phyloP scores from a whole-genome alignment of 1,284 basidiomycete species.

The Chalciporus sp. region DNA sequence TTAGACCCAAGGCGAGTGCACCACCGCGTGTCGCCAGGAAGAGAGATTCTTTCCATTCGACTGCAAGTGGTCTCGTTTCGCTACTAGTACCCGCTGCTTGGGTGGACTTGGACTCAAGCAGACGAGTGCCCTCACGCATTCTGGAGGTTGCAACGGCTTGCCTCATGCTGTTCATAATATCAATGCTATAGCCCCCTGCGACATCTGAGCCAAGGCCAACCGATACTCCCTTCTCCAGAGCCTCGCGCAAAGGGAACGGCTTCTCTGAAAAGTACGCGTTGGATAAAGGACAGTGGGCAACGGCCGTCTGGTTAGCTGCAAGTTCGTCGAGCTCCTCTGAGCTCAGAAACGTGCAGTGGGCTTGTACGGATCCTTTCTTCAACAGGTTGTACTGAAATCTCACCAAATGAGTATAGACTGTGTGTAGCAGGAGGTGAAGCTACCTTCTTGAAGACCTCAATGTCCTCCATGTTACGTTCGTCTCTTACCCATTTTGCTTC shows the following conservation, averaged over 20 bases:
- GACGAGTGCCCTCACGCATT: constrained; percentile 63
- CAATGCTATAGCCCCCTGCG: constrained; percentile 80
- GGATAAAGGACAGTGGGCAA: constrained; percentile 85
- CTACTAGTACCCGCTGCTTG: neutral
- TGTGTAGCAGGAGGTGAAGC: constrained; percentile 10
- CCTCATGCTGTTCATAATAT: constrained; percentile 79
- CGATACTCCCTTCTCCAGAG: constrained; percentile 59
- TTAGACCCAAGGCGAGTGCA: constrained; percentile 63
- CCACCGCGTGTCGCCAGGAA: constrained; percentile 82
- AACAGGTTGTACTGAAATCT: constrained; percentile 56
- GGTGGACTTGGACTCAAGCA: constrained; percentile 28
- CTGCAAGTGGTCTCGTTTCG: constrained; percentile 37
- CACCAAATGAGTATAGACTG: constrained; percentile 6
- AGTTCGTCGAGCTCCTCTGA: constrained; percentile 54
- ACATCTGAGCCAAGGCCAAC: constrained; percentile 85
- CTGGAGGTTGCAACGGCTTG: constrained; percentile 72
- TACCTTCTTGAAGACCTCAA: constrained; percentile 73
- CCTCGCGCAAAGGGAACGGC: constrained; percentile 75
- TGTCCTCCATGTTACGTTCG: constrained; percentile 65
- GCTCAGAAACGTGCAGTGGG: constrained; percentile 81
- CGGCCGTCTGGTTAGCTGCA: constrained; percentile 52
- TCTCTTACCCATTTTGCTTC: constrained; percentile 70
- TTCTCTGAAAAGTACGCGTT: constrained; percentile 83
- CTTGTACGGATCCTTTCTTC: constrained; percentile 69
- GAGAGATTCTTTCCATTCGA: constrained; percentile 81